Evolutionary conservation across 2,329 filamentous ascomycete species (phyloP).

Genomic region (Bipolaris zeicola): DNA sequence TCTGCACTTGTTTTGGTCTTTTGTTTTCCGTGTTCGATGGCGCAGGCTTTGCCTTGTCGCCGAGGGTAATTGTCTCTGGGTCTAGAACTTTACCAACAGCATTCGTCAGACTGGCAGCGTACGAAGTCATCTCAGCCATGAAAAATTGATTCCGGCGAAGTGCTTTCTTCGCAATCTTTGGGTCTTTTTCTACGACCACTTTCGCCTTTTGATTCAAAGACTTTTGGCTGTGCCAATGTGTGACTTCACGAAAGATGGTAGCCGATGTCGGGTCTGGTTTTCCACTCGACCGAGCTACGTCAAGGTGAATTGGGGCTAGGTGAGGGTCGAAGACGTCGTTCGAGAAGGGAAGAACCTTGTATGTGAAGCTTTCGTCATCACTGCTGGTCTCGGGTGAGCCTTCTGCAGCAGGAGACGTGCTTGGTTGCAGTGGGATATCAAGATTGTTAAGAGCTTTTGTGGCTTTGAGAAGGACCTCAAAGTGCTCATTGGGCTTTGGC

Average conservation of each 20-base stretch:
- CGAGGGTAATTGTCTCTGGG: conserved; percentile 35
- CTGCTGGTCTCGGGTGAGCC: conserved; percentile 8
- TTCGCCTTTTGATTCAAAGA: conserved; percentile 52
- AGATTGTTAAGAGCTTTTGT: conserved; percentile 25
- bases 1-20: conserved; percentile 29
- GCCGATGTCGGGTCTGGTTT: conserved; percentile 40
- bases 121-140: conserved; percentile 25
- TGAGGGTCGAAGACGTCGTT: conserved; percentile 57
- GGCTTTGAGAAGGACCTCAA: conserved; percentile 26
- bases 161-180: conserved; percentile 39
- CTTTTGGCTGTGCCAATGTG: conserved; percentile 69
- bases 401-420: conserved; percentile 4
- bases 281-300: conserved; percentile 34
- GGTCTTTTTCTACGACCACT: conserved; percentile 38
- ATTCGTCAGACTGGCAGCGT: conserved; percentile 24
- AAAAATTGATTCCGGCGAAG: conserved; percentile 24
- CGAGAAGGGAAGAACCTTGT: conserved; percentile 54
- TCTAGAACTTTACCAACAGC: conserved; percentile 23
- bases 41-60: conserved; percentile 24
- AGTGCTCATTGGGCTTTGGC: conserved; percentile 25
- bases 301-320: conserved; percentile 52
- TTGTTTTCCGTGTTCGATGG: conserved; percentile 20
- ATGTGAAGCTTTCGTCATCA: conserved; percentile 19
- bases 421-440: conserved; percentile 18
- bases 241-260: conserved; percentile 55